Evolutionary conservation across 768 basidiomycete species (phyloP), one percentile per base, ranked within the genome.

Genomic region (Phaeotremella fagi): DNA sequence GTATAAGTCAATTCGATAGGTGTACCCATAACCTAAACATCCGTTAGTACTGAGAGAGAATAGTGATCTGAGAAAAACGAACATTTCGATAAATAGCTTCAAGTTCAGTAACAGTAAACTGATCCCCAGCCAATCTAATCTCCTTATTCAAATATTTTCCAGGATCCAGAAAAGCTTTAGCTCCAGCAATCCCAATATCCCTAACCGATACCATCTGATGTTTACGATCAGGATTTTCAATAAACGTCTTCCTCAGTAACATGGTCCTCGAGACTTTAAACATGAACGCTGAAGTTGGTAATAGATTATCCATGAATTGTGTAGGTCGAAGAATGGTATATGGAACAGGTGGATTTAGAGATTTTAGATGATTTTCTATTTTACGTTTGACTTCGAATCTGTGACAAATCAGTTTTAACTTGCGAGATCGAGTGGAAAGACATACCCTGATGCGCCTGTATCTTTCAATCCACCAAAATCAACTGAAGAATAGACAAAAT

Each of bases 231-330:
- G 61, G 58, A 48, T 63, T 43, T 25, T 45, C 41, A 16, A 42
- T 22, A 37, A 56, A 59, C 15, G 58, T 51, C 28, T 50, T 36
- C 37, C 50, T 36, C 25, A 54, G 12, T 25, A 48, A 28, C 25
- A 63, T 36, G 7, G 61, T 63, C 20, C 61, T 37, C 20, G 49
- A 50, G 3, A 59, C 28, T 14, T 49, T 47, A 43, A 63, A 46
- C 16, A 31, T 38, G 27, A 46, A 48, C 18, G 52, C 43, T 3
- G 53, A 28, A 27, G 48, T 35, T 6, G 60, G 56, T 15, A 52
- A 20, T 24, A 51, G 50, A 26, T 52, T 63, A 15, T 63, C 61
- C 61, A 63, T 63, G 54, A 63, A 63, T 51, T 63, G 61, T 14
- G 48, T 53, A 16, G 61, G 54, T 5, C 55, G 54, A 36, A 63